Evolutionary conservation across 371 early-diverging fungal species (phyloP).

Genomic region (Mucor plumbeus): DNA sequence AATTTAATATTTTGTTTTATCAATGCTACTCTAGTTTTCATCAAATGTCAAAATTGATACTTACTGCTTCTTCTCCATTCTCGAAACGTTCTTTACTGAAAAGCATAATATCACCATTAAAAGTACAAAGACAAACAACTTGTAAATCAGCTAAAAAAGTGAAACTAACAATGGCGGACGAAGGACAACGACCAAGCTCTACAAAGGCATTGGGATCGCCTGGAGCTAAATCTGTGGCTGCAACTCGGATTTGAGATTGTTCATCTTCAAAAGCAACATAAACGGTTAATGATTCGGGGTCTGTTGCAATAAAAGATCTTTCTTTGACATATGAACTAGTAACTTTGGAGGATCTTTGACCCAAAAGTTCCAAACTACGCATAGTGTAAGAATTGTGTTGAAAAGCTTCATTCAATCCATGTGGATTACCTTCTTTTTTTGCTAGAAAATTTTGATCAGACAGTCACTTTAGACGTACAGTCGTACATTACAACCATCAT

Average conservation of each 20-base stretch:
- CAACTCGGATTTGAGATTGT: constrained; percentile 32
- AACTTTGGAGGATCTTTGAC: constrained; percentile 36
- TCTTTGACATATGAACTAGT: constrained; percentile 31
- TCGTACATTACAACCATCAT: too few relatives aligned
- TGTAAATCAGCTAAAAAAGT: constrained; percentile 69
- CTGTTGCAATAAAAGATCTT: constrained; percentile 51
- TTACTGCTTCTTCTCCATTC: constrained; percentile 54
- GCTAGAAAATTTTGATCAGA: constrained; percentile 1
- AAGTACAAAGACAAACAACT: constrained; percentile 67
- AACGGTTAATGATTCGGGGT: constrained; percentile 56
- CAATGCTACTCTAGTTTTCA: neutral
- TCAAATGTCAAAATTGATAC: neutral
- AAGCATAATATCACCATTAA: constrained; percentile 74
- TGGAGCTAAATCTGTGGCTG: constrained; percentile 32
- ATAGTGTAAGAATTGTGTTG: constrained; percentile 19
- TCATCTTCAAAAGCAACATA: constrained; percentile 56
- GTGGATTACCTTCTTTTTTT: neutral
- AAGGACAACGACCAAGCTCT: constrained; percentile 27
- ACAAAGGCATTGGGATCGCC: constrained; percentile 37
- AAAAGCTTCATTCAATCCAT: neutral
- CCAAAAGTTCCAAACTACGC: constrained; percentile 51
- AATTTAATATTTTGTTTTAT: neutral
- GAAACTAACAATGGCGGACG: constrained; percentile 52
- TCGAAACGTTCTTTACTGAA: constrained; percentile 61
- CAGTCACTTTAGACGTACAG: neutral